These are phyloP conservation scores for Marasmius tenuissimus DNA, from an alignment of 1,284 basidiomycete genomes.

Conservation along the genomic window DNA sequence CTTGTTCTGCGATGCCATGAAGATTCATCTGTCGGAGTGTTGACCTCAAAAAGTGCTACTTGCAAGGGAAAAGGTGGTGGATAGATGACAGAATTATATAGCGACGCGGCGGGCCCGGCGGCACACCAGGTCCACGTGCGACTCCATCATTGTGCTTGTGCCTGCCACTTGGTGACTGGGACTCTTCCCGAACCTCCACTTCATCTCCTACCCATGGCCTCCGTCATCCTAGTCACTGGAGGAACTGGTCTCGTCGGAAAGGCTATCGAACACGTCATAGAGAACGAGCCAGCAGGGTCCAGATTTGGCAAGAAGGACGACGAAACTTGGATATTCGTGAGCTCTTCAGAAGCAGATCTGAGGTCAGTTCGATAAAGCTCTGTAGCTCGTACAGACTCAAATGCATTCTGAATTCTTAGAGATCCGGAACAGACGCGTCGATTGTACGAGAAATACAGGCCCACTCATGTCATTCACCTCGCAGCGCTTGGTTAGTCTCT, in stretches of 20 bases:
- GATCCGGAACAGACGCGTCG: constrained; percentile 61
- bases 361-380: constrained; percentile 40
- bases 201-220: constrained; percentile 30
- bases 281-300: constrained; percentile 74
- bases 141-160: background rate
- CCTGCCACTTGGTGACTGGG: background rate
- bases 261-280: constrained; percentile 77
- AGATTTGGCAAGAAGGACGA: constrained; percentile 72
- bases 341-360: constrained; percentile 76
- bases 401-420: constrained; percentile 32
- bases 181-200: background rate
- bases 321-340: constrained; percentile 85
- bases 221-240: constrained; percentile 78
- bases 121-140: background rate
- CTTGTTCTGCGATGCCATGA: constrained; percentile 45
- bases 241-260: constrained; percentile 85
- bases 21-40: background rate
- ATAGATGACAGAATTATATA: background rate
- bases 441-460: constrained; percentile 85
- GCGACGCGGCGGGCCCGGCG: background rate
- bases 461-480: constrained; percentile 90
- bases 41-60: background rate
- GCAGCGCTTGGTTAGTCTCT: constrained; percentile 71
- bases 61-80: background rate
- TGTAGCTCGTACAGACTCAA: too few species aligned